Conservation (phyloP, 805 yeast genomes). For the Ogataea methanolica region DNA sequence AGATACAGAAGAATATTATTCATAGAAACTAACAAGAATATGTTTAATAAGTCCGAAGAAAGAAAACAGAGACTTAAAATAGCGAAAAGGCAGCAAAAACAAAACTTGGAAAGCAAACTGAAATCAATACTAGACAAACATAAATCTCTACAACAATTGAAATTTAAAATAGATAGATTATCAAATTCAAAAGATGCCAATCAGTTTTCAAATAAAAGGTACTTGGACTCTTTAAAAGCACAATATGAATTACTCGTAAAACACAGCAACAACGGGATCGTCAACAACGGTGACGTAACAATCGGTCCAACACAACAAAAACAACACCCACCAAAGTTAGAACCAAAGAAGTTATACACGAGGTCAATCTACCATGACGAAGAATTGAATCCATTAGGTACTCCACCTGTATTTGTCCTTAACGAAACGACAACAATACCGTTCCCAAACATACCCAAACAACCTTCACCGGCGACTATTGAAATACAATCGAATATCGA, state of each 20-base stretch:
- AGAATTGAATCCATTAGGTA: conserved; percentile 60
- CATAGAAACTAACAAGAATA: background rate
- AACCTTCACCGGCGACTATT: conserved; percentile 28
- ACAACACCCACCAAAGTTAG: background rate
- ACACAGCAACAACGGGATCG: conserved; percentile 7
- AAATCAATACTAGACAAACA: conserved; percentile 7
- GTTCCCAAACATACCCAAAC: conserved; percentile 27
- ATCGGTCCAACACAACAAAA: background rate
- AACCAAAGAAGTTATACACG: conserved; percentile 34
- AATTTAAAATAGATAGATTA: conserved; percentile 8
- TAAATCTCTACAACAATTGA: conserved; percentile 5
- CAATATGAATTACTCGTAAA: conserved; percentile 15
- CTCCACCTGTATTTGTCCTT: conserved; percentile 29
- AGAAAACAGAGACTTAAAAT: conserved; percentile 3
- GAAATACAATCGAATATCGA: conserved; percentile 5
- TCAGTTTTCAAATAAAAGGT: conserved; percentile 12
- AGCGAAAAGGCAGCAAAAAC: conserved; percentile 5
- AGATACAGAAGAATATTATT: background rate
- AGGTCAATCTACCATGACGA: conserved; percentile 59
- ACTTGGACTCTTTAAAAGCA: conserved; percentile 13
- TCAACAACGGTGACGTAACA: background rate
- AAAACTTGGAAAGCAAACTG: conserved; percentile 5
- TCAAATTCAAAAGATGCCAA: conserved; percentile 5
- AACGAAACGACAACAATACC: conserved; percentile 22
- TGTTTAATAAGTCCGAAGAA: conserved; percentile 3